Conservation (phyloP, 495 filamentous ascomycete species). For the Chaetomium tenue region DNA sequence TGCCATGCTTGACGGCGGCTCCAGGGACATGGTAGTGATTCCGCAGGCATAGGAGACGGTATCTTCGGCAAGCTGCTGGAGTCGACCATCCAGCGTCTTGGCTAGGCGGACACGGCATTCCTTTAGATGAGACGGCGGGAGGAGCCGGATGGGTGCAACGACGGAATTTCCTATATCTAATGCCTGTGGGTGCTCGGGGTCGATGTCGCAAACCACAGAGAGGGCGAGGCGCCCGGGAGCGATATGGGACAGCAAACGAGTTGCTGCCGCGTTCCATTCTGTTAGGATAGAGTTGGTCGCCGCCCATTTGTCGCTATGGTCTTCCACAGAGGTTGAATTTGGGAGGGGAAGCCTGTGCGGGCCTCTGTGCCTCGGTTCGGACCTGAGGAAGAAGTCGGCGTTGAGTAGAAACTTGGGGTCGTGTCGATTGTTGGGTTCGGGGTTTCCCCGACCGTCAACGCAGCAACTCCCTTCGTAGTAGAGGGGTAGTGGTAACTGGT, state of each 20-base stretch:
- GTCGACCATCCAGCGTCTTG: background rate
- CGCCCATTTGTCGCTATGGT: background rate
- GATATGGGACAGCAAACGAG: background rate
- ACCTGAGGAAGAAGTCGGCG: too few relatives aligned
- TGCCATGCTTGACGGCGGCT: background rate
- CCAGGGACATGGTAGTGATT: background rate
- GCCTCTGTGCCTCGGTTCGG: background rate
- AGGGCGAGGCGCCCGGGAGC: background rate
- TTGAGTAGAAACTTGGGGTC: too few relatives aligned
- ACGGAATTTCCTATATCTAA: background rate
- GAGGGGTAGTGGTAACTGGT: background rate
- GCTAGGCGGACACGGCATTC: slow-evolving; percentile 8
- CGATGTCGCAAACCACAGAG: slow-evolving; percentile 13
- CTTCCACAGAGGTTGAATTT: background rate
- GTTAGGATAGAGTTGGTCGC: background rate
- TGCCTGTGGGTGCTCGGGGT: background rate
- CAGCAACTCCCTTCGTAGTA: background rate
- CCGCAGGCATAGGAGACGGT: background rate
- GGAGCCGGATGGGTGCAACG: background rate
- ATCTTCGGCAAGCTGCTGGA: slow-evolving; percentile 2
- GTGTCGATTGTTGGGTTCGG: too few relatives aligned
- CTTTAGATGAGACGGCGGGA: background rate
- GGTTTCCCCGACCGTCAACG: background rate
- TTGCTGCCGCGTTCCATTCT: slow-evolving; percentile 2
- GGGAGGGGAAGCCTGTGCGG: background rate